Evolutionary conservation across 371 early-diverging fungal genomes (phyloP).

Genomic region (Syncephalis plumigaleata): DNA sequence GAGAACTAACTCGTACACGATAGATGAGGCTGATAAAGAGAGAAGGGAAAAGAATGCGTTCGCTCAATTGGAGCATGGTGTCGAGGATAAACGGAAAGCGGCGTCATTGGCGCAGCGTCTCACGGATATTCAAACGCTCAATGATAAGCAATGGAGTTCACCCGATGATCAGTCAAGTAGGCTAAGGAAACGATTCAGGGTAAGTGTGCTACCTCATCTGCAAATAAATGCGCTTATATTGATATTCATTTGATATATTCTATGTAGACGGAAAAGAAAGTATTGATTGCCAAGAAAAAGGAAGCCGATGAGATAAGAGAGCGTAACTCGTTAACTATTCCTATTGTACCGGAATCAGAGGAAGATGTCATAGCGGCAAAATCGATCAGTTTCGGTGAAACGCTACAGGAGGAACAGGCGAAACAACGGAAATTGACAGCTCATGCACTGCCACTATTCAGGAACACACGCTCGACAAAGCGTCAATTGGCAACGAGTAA

Average conservation of each 20-base stretch:
- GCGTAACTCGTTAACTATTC: slow-evolving; percentile 32
- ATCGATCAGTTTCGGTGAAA: slow-evolving; percentile 18
- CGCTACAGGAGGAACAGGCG: slow-evolving; percentile 4
- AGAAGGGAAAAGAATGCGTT: slow-evolving; percentile 43
- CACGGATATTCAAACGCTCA: no score
- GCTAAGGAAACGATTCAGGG: not conserved
- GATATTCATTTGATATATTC: no score
- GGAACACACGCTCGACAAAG: slow-evolving; percentile 1
- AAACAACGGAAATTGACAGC: slow-evolving; percentile 16
- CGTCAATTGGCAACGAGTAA: not conserved
- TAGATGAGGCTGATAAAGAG: slow-evolving; percentile 26
- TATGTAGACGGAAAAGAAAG: slow-evolving; percentile 30
- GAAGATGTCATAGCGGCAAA: slow-evolving; percentile 21
- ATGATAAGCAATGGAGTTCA: no score
- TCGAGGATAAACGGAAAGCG: slow-evolving; percentile 29
- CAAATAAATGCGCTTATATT: not conserved
- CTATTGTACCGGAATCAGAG: slow-evolving; percentile 27
- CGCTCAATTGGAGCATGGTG: slow-evolving; percentile 43
- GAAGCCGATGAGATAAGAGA: slow-evolving; percentile 29
- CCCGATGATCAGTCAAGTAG: no score
- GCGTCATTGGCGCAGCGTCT: not conserved
- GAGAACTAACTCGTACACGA: slow-evolving; percentile 3
- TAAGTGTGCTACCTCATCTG: not conserved
- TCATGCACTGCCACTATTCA: slow-evolving; percentile 18
- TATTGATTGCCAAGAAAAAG: slow-evolving; percentile 18